A percentile compares a stretch with the other conserved stretches of the same genome.
These are phyloP conservation scores for Suillus placidus DNA, from an alignment of 768 basidiomycete species.

Conservation along the genomic window DNA sequence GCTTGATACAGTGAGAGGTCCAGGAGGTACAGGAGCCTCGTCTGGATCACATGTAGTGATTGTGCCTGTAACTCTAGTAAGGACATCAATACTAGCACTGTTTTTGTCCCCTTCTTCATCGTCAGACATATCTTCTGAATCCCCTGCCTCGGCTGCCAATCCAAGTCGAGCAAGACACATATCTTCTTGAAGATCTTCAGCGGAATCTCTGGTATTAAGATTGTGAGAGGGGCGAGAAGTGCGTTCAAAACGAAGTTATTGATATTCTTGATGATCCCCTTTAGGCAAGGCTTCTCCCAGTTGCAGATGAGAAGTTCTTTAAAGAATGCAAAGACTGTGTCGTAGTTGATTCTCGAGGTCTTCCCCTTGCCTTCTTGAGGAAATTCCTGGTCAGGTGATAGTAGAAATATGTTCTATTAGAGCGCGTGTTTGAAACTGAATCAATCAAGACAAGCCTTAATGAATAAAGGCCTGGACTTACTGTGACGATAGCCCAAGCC, in stretches of 20 bases:
- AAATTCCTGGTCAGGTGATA: slow-evolving; percentile 5
- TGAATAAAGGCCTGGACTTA: slow-evolving; percentile 2
- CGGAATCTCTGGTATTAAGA: neutral
- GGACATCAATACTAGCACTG: neutral
- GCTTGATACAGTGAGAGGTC: neutral
- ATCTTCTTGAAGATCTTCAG: neutral
- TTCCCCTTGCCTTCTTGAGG: slow-evolving; percentile 4
- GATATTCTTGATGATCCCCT: neutral
- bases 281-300: slow-evolving; percentile 1
- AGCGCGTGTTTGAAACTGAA: neutral
- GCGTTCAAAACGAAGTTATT: neutral
- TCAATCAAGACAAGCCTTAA: neutral
- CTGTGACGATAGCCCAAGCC: slow-evolving; percentile 1
- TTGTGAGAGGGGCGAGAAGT: neutral
- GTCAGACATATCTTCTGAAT: neutral
- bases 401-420: slow-evolving; percentile 7
- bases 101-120: neutral
- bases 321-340: neutral
- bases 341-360: slow-evolving; percentile 1
- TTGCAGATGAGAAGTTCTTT: slow-evolving; percentile 1
- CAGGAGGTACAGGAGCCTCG: neutral
- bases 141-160: neutral
- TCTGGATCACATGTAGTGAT: neutral
- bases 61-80: neutral
- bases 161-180: neutral